Percentiles rank a stretch among this genome's conserved stretches.
phyloP scores from a whole-genome alignment of 352 stramenopile species.

The Phytophthora lateralis region DNA sequence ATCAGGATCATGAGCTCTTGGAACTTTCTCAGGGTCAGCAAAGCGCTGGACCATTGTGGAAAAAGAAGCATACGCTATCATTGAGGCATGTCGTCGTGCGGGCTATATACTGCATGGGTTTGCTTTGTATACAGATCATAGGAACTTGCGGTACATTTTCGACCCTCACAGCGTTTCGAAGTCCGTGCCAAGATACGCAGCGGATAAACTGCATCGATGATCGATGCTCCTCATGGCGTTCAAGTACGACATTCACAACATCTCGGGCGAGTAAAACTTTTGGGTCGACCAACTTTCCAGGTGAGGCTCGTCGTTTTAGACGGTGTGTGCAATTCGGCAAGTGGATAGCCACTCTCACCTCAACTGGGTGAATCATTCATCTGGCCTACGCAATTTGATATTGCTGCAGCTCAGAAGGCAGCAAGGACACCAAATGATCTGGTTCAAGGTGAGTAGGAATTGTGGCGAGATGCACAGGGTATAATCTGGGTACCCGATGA shows the following conservation, averaged over 20 bases:
- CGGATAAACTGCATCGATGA: conserved; percentile 6
- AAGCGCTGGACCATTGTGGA: conserved; percentile 10
- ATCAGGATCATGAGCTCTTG: conserved; percentile 7
- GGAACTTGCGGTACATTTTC: conserved; percentile 9
- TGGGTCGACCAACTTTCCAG: conserved; percentile 13
- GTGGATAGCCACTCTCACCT: conserved; percentile 1
- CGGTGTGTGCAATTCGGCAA: conserved; percentile 9
- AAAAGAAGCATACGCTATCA: conserved; percentile 12
- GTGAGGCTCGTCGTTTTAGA: conserved; percentile 8
- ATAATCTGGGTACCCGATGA: conserved; percentile 17
- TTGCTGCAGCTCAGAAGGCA: neutral
- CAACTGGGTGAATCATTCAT: conserved; percentile 7
- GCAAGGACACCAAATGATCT: neutral
- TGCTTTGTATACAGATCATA: conserved; percentile 3
- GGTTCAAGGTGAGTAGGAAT: neutral
- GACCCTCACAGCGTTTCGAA: conserved; percentile 1
- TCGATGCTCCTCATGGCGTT: conserved; percentile 5
- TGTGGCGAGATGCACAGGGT: neutral
- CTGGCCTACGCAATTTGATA: conserved; percentile 1
- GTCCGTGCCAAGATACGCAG: conserved; percentile 1
- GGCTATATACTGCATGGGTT: conserved; percentile 15
- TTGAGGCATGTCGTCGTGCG: conserved; percentile 6
- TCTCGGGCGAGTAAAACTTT: conserved; percentile 11
- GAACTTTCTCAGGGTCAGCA: conserved; percentile 5
- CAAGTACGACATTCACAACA: conserved; percentile 24